Evolutionary conservation across 202 grass and related monocot genomes (phyloP).

Genomic region (Eragrostis tef): DNA sequence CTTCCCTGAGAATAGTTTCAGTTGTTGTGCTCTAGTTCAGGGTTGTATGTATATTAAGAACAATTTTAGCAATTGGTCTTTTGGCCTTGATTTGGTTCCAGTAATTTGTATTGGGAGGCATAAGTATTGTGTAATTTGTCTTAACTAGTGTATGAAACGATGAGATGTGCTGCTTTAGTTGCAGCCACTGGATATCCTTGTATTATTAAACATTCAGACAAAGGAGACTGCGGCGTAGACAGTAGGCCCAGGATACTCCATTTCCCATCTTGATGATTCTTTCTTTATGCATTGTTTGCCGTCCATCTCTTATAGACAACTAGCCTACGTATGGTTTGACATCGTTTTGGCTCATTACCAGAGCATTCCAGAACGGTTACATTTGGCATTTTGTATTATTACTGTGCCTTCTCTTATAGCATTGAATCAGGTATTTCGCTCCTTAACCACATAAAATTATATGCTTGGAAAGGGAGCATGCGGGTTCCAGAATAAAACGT

Average conservation of each 20-base stretch:
- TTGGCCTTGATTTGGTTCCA: slow-evolving; percentile 40
- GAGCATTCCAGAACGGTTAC: no score
- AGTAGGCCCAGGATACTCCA: background rate
- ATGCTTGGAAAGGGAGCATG: no score
- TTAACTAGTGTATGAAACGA: slow-evolving; percentile 15
- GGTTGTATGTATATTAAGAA: slow-evolving; percentile 59
- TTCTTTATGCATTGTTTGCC: no score
- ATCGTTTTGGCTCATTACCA: no score
- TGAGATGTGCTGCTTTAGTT: slow-evolving; percentile 27
- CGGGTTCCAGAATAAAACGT: no score
- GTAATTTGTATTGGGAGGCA: slow-evolving; percentile 47
- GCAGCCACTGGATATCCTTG: background rate
- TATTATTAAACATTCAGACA: background rate
- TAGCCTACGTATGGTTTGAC: no score
- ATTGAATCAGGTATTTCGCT: no score
- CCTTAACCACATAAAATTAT: no score
- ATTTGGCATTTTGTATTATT: no score
- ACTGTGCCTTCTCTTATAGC: no score
- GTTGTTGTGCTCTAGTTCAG: slow-evolving; percentile 38
- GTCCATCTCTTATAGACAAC: no score
- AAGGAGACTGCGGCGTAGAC: background rate
- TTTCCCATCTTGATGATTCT: background rate
- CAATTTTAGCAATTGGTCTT: slow-evolving; percentile 56
- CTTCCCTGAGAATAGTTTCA: slow-evolving; percentile 48
- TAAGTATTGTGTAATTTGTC: slow-evolving; percentile 35